A percentile compares a stretch with the other conserved stretches of the same genome.
These are phyloP conservation scores for Skeletonema costatum DNA, from an alignment of 108 stramenopile species.

Conservation along the genomic window DNA sequence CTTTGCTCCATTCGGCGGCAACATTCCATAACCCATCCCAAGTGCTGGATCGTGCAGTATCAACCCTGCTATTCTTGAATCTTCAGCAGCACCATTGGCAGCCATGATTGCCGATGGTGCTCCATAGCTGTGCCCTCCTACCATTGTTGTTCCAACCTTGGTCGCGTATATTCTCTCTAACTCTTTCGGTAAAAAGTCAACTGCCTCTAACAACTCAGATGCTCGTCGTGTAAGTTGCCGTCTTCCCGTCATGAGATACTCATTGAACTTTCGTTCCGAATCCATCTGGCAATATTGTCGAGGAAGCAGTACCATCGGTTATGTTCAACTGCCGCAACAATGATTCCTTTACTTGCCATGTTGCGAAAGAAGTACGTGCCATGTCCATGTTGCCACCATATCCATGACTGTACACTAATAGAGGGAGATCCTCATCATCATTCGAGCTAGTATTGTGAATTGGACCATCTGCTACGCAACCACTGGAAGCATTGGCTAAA, in stretches of 20 bases:
- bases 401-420: constrained; percentile 29
- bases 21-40: constrained; percentile 36
- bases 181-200: not conserved
- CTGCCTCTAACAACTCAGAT: constrained; percentile 26
- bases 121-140: constrained; percentile 28
- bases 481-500: constrained; percentile 14
- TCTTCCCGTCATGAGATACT: constrained; percentile 15
- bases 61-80: constrained; percentile 3
- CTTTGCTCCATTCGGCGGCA: constrained; percentile 19
- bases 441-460: not conserved
- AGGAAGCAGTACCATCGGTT: constrained; percentile 34
- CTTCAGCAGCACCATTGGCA: constrained; percentile 8
- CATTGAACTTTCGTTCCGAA: constrained; percentile 5
- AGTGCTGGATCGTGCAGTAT: constrained; percentile 38
- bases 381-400: constrained; percentile 34
- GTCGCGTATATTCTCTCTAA: not conserved
- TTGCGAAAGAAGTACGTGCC: constrained; percentile 26
- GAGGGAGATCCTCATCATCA: not conserved
- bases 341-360: constrained; percentile 17
- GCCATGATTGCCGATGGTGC: constrained; percentile 36
- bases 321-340: constrained; percentile 33
- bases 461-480: constrained; percentile 18
- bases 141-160: constrained; percentile 11
- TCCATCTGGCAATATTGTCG: constrained; percentile 14
- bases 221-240: constrained; percentile 28